phyloP scores from a whole-genome alignment of 768 basidiomycete genomes.

The Terana coerulea region DNA sequence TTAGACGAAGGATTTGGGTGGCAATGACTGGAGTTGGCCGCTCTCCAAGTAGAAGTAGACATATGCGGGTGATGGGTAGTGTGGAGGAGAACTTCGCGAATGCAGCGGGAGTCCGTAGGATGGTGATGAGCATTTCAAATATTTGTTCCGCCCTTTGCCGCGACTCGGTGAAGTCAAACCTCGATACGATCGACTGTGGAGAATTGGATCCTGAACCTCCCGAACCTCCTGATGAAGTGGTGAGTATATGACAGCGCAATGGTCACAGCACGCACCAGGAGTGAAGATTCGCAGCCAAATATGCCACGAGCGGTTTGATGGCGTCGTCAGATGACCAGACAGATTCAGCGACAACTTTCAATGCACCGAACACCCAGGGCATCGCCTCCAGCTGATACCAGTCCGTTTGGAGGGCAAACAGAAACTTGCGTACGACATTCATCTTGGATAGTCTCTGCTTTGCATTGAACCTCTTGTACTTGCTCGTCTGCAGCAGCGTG shows the following conservation, averaged over 20 bases:
- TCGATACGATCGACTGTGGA: conserved; percentile 54
- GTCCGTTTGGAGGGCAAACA: conserved; percentile 80
- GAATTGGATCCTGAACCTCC: conserved; percentile 33
- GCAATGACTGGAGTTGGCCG: conserved; percentile 60
- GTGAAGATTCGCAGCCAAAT: conserved; percentile 77
- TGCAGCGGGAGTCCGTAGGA: conserved; percentile 48
- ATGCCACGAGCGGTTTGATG: conserved; percentile 85
- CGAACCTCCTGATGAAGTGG: too few species aligned
- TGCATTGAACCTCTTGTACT: conserved; percentile 74
- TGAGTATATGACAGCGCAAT: too few species aligned
- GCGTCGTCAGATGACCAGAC: conserved; percentile 69
- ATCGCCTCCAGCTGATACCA: conserved; percentile 61
- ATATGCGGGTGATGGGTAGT: conserved; percentile 76
- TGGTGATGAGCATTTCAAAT: conserved; percentile 57
- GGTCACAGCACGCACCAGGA: conserved; percentile 44
- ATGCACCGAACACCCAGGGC: conserved; percentile 50
- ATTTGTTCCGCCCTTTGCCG: conserved; percentile 67
- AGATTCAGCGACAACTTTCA: conserved; percentile 57
- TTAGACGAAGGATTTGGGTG: conserved; percentile 55
- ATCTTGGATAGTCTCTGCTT: conserved; percentile 71
- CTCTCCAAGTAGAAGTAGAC: conserved; percentile 75
- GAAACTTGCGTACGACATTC: conserved; percentile 63
- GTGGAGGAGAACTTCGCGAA: conserved; percentile 66
- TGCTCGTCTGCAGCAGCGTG: conserved; percentile 67
- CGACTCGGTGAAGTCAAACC: conserved; percentile 44